Conservation (phyloP, 2,329 filamentous ascomycete species). For the Colletotrichum sp. region DNA sequence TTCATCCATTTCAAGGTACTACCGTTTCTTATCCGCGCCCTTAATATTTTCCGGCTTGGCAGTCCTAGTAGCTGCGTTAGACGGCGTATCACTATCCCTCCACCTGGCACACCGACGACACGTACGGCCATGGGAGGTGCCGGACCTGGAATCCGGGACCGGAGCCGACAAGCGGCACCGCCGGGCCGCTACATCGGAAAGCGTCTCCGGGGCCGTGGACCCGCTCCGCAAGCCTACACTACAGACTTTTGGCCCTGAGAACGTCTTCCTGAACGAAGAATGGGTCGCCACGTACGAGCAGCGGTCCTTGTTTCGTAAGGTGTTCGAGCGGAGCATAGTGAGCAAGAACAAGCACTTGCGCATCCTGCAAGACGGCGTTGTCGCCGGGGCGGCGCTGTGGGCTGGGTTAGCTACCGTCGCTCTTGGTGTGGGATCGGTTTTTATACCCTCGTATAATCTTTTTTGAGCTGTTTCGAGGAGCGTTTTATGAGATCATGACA, state of each 20-base stretch:
- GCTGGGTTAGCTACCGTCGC: constrained; percentile 26
- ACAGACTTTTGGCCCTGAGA: constrained; percentile 30
- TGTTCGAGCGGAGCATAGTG: constrained; percentile 25
- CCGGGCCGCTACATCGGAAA: constrained; percentile 16
- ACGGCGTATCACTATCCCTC: constrained; percentile 40
- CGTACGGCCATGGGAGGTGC: constrained; percentile 42
- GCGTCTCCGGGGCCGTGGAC: constrained; percentile 20
- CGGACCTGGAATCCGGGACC: constrained; percentile 35
- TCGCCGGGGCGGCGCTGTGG: constrained; percentile 29
- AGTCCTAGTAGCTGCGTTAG: constrained; percentile 36
- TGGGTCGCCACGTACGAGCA: constrained; percentile 25
- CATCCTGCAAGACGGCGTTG: constrained; percentile 32
- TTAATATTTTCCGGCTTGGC: constrained; percentile 40
- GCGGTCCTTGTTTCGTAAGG: constrained; percentile 21
- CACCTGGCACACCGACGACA: constrained; percentile 35
- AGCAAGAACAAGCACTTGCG: constrained; percentile 28
- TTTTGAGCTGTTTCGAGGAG: constrained; percentile 1
- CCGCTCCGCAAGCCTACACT: constrained; percentile 23
- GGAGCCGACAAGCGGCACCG: constrained; percentile 12
- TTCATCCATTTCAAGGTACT: constrained; percentile 28
- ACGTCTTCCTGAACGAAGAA: constrained; percentile 25
- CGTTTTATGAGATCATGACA: background rate
- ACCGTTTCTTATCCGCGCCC: constrained; percentile 31
- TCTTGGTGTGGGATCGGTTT: constrained; percentile 25
- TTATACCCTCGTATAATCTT: constrained; percentile 21